phyloP scores from a whole-genome alignment of 2,329 filamentous ascomycete genomes.

The Trematosphaeria pertusa region DNA sequence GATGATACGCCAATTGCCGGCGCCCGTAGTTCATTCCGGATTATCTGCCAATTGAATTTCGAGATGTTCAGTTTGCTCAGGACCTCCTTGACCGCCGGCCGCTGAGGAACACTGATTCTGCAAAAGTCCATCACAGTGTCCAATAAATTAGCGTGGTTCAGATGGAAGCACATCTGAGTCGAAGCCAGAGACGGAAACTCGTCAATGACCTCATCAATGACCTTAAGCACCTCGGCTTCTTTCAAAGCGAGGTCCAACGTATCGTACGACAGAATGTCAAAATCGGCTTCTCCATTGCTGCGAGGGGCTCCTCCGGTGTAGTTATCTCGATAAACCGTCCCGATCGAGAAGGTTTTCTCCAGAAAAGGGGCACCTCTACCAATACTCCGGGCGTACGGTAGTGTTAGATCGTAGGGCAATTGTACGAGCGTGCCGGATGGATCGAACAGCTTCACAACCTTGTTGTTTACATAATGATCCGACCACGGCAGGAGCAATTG shows the following conservation, averaged over 20 bases:
- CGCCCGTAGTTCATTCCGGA: conserved; percentile 82
- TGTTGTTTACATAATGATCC: conserved; percentile 71
- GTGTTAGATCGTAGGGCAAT: conserved; percentile 89
- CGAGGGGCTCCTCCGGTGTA: conserved; percentile 80
- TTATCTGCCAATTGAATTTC: conserved; percentile 81
- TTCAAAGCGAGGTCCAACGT: conserved; percentile 84
- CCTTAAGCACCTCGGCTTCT: conserved; percentile 92
- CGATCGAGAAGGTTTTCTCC: conserved; percentile 85
- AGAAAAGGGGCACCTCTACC: conserved; percentile 72
- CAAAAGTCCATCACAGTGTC: conserved; percentile 91
- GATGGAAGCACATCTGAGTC: conserved; percentile 81
- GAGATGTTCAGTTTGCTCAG: conserved; percentile 87
- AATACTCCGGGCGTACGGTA: conserved; percentile 85
- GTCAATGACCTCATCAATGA: conserved; percentile 87
- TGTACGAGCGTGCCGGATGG: conserved; percentile 86
- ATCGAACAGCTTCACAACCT: conserved; percentile 82
- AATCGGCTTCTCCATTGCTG: conserved; percentile 89
- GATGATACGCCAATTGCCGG: conserved; percentile 81
- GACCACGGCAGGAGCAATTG: conserved; percentile 83
- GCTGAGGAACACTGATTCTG: conserved; percentile 72
- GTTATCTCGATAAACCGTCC: conserved; percentile 82
- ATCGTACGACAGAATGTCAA: conserved; percentile 89
- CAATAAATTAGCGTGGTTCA: conserved; percentile 87
- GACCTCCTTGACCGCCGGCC: conserved; percentile 78
- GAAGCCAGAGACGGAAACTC: conserved; percentile 78